Base-by-base conservation (phyloP, 352 stramenopile genomes). In the Pythium pectinolyticum region DNA sequence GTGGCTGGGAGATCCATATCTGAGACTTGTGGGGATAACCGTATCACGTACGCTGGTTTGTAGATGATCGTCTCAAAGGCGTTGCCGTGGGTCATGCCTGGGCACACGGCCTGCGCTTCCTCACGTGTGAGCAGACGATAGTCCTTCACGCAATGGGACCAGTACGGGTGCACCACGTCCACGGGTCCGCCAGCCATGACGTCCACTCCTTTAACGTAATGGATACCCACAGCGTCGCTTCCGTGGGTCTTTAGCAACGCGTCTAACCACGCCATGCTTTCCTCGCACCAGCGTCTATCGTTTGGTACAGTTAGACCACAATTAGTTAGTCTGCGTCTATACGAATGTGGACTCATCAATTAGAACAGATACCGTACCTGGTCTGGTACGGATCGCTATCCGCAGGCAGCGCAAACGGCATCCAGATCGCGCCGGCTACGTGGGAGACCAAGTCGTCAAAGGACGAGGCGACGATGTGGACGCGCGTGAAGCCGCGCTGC, bases 251-350 rank as follows among this genome's bases (percentile, higher is more conserved):
- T 14, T 63, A 60, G 61, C 9, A 89, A n/a, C 24, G 73, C 57
- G 22, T 69, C 69, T 27, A 89, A 66, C 82, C 82, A 90, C 32
- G 54, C 61, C 57, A 87, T 88, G 59, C 76, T 87, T 56, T 57
- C 77, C 41, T 90, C 75, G 37, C 82, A 88, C 82, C 82, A 90
- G 57, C 77, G 68, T 12, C 82, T 90, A 61, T n/a, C n/a, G n/a
- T n/a, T n/a, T 6, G 40, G 30, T 14, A 27, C 1, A 39, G 46
- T 3, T 8, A 35, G 41, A 28, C 25, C 5, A 19, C 25, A 39
- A 43, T 43, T 20, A 17, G 20, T n/a, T 50, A 25, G 43, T 50
- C 43, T 50, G 24, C 40, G 40, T n/a, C n/a, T n/a, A n/a, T n/a
- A n/a, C n/a, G n/a, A n/a, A n/a, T n/a, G n/a, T n/a, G n/a, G n/a